phyloP scores from a whole-genome alignment of 2,329 filamentous ascomycete species.

The Exserohilum rostratum region DNA sequence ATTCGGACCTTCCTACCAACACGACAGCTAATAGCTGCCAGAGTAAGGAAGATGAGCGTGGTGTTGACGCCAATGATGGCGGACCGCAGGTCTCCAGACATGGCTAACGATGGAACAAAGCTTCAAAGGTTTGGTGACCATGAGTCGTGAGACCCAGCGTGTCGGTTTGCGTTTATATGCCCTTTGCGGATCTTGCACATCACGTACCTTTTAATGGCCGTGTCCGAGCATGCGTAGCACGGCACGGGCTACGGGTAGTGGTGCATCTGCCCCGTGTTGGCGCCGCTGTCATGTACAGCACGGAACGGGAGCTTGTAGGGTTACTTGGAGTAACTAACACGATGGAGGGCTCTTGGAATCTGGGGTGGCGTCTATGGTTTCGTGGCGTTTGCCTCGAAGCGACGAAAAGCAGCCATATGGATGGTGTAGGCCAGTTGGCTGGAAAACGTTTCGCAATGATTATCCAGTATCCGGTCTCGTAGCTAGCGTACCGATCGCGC shows the following conservation, averaged over 20 bases:
- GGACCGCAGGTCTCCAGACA: constrained; percentile 20
- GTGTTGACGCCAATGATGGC: constrained; percentile 34
- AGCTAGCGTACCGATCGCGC: background rate
- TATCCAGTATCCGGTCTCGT: background rate
- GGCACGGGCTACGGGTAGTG: constrained; percentile 1
- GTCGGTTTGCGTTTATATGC: constrained; percentile 2
- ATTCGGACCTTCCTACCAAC: constrained; percentile 29
- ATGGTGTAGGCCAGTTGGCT: constrained; percentile 4
- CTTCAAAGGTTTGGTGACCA: background rate
- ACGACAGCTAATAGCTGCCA: constrained; percentile 30
- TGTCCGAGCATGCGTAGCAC: background rate
- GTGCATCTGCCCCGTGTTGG: background rate
- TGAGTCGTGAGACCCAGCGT: background rate
- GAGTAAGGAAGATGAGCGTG: constrained; percentile 31
- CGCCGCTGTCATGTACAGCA: background rate
- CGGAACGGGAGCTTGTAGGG: background rate
- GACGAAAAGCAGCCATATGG: background rate
- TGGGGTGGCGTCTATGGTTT: background rate
- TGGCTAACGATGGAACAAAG: constrained; percentile 1
- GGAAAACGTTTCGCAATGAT: background rate
- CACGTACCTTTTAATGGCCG: background rate
- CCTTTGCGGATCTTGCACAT: background rate
- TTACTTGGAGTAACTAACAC: background rate
- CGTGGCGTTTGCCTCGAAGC: background rate
- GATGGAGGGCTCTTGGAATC: background rate